These are phyloP conservation scores for Phytophthora rubi DNA, from an alignment of 352 stramenopile species.

Conservation along the genomic window DNA sequence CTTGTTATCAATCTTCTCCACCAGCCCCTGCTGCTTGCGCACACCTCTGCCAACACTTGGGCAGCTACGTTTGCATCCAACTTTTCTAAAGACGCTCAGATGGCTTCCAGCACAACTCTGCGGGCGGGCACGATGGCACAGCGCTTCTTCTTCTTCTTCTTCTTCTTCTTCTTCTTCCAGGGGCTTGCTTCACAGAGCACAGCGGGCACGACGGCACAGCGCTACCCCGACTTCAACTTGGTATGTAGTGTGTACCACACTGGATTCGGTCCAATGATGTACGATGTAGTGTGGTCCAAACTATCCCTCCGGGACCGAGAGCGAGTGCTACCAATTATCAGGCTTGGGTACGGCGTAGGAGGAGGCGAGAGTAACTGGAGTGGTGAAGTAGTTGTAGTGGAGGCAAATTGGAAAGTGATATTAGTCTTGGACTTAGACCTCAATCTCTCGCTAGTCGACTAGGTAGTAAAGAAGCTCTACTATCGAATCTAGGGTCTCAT, in stretches of 20 bases:
- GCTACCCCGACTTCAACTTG: background rate
- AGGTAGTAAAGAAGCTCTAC: background rate
- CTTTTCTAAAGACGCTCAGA: background rate
- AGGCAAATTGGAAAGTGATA: background rate
- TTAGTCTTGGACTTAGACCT: background rate
- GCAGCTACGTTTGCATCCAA: background rate
- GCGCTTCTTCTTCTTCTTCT: no score
- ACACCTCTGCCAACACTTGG: background rate
- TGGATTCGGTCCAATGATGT: background rate
- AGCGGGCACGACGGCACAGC: background rate
- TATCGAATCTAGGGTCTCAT: background rate
- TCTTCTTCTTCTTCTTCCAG: no score
- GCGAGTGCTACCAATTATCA: background rate
- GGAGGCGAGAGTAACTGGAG: background rate
- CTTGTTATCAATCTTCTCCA: background rate
- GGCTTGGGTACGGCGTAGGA: background rate
- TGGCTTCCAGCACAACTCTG: background rate
- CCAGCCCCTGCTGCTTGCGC: background rate
- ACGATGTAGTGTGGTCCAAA: background rate
- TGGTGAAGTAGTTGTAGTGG: background rate
- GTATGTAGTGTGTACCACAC: background rate
- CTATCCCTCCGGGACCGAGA: background rate
- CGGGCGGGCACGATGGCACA: background rate
- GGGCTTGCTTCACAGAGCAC: no score
- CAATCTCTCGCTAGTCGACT: background rate